phyloP scores from a whole-genome alignment of 768 basidiomycete species.

The Basidioascus undulatus region DNA sequence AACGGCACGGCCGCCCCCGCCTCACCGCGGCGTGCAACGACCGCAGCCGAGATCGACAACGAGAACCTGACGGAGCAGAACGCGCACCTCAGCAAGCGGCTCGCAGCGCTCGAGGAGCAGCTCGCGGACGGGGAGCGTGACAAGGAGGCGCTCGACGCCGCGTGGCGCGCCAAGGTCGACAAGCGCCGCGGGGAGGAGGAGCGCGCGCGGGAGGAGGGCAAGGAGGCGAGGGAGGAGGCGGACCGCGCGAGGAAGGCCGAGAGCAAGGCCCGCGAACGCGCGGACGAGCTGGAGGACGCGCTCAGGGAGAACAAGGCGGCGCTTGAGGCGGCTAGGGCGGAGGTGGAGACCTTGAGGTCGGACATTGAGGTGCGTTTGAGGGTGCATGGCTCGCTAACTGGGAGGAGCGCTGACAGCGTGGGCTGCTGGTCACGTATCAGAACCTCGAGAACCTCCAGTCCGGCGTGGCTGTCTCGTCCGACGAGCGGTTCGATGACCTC shows the following conservation, averaged over 20 bases:
- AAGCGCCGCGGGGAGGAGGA: slow-evolving; percentile 53
- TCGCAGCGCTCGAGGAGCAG: slow-evolving; percentile 51
- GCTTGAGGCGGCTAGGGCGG: slow-evolving; percentile 67
- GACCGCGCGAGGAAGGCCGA: slow-evolving; percentile 28
- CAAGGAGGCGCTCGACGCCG: slow-evolving; percentile 23
- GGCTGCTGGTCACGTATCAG: slow-evolving; percentile 21
- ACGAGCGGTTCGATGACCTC: slow-evolving; percentile 21
- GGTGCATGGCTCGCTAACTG: neutral
- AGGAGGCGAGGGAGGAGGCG: slow-evolving; percentile 34
- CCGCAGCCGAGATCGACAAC: slow-evolving; percentile 81
- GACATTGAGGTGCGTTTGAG: too few species aligned
- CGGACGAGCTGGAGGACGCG: slow-evolving; percentile 75
- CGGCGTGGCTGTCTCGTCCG: slow-evolving; percentile 12
- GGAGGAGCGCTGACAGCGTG: neutral
- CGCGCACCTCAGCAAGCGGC: slow-evolving; percentile 58
- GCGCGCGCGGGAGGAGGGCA: slow-evolving; percentile 42
- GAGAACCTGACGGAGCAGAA: slow-evolving; percentile 74
- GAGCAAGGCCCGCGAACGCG: slow-evolving; percentile 31
- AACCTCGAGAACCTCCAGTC: slow-evolving; percentile 37
- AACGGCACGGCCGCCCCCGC: slow-evolving; percentile 14
- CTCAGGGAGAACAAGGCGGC: slow-evolving; percentile 64
- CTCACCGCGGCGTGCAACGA: slow-evolving; percentile 21
- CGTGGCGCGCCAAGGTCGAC: slow-evolving; percentile 35
- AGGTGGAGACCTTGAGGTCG: slow-evolving; percentile 35
- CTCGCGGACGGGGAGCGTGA: slow-evolving; percentile 39